A percentile compares a stretch with the other conserved stretches of the same genome.
Conservation (phyloP, 2,329 filamentous ascomycete species). For the Colletotrichum sojae region DNA sequence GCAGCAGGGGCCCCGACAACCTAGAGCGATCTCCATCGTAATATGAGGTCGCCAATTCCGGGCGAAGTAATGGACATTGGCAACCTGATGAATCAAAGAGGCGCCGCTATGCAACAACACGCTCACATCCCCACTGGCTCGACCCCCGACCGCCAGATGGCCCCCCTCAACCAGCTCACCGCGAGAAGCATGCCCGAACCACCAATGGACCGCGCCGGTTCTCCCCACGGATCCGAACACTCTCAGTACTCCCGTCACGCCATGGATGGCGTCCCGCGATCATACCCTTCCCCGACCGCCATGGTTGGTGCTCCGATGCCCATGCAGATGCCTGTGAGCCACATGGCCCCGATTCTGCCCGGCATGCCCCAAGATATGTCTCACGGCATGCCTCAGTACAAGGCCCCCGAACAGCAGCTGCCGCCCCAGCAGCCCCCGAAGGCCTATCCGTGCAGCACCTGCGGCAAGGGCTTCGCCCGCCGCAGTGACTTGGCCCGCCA, state of each 20-base stretch:
- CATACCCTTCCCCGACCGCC: conserved; percentile 67
- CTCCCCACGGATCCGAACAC: conserved; percentile 72
- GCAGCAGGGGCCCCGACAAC: conserved; percentile 34
- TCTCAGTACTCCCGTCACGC: conserved; percentile 67
- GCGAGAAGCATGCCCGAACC: conserved; percentile 44
- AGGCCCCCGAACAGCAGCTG: conserved; percentile 40
- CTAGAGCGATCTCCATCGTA: conserved; percentile 42
- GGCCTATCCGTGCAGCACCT: conserved; percentile 83
- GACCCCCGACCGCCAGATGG: conserved; percentile 45
- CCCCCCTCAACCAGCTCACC: conserved; percentile 46
- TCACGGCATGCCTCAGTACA: conserved; percentile 46
- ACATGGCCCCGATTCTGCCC: conserved; percentile 53
- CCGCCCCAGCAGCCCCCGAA: conserved; percentile 39
- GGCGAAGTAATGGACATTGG: conserved; percentile 68
- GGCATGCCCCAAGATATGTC: conserved; percentile 54
- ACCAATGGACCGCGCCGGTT: conserved; percentile 67
- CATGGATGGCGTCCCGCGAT: conserved; percentile 61
- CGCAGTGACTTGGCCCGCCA: conserved; percentile 95
- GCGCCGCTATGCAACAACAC: conserved; percentile 50
- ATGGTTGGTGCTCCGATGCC: conserved; percentile 59
- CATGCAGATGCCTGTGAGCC: conserved; percentile 60
- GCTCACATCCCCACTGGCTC: conserved; percentile 42
- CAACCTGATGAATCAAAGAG: conserved; percentile 67
- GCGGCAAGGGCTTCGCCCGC: conserved; percentile 91
- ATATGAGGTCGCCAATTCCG: conserved; percentile 60